Percentiles rank a stretch among this genome's conserved stretches.
phyloP scores from a whole-genome alignment of 2,329 filamentous ascomycete species.

The Bertia moriformis region DNA sequence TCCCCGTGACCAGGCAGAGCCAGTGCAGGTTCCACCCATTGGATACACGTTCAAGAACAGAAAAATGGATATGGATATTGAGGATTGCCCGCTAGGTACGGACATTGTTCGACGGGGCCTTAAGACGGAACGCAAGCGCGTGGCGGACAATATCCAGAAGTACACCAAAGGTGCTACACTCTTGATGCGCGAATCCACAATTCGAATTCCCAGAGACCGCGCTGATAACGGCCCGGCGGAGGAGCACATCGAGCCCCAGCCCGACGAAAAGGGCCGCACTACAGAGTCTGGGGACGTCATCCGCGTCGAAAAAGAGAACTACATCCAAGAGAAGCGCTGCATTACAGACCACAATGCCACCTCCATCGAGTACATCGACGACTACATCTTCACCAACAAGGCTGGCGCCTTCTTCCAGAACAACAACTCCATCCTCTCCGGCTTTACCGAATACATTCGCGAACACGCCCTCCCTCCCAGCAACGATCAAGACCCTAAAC shows the following conservation, averaged over 20 bases:
- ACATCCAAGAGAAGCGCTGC: slow-evolving; percentile 52
- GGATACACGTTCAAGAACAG: slow-evolving; percentile 57
- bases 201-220: slow-evolving; percentile 27
- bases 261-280: slow-evolving; percentile 6
- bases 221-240: slow-evolving; percentile 3
- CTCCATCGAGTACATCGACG: slow-evolving; percentile 54
- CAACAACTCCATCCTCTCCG: slow-evolving; percentile 62
- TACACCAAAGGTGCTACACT: slow-evolving; percentile 51
- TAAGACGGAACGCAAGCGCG: slow-evolving; percentile 43
- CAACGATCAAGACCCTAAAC: slow-evolving; percentile 5
- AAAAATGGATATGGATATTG: slow-evolving; percentile 55
- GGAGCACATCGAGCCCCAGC: slow-evolving; percentile 7
- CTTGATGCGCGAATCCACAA: slow-evolving; percentile 51
- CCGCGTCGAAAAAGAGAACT: slow-evolving; percentile 29
- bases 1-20: slow-evolving; percentile 26
- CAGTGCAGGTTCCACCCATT: slow-evolving; percentile 35
- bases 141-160: slow-evolving; percentile 38
- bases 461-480: slow-evolving; percentile 36
- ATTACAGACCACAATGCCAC: slow-evolving; percentile 51
- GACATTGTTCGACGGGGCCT: slow-evolving; percentile 51
- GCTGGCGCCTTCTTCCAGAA: slow-evolving; percentile 67
- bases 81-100: slow-evolving; percentile 62
- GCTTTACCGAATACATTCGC: slow-evolving; percentile 55
- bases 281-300: slow-evolving; percentile 18
- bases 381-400: slow-evolving; percentile 52